Conservation (phyloP, 1,284 basidiomycete species). For the Cutaneotrichosporon sp. region DNA sequence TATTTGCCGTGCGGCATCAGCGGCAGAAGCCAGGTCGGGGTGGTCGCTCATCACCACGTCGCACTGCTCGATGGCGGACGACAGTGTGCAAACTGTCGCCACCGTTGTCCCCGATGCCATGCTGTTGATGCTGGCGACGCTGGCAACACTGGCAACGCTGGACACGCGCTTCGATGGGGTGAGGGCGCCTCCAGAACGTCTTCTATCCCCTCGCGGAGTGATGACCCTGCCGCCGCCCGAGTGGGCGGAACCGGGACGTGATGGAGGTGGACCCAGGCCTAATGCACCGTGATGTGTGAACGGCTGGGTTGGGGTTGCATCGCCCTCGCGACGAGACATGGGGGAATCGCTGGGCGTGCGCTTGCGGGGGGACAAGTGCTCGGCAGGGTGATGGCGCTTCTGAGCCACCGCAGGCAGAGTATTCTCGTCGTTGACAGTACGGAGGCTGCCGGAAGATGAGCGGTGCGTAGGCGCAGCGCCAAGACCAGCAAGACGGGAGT, state of each 20-base stretch:
- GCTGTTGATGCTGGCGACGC: background rate
- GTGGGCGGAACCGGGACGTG: background rate
- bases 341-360: conserved; percentile 23
- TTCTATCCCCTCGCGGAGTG: background rate
- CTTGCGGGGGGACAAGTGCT: conserved; percentile 38
- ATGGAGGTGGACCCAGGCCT: background rate
- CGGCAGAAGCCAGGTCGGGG: conserved; percentile 11
- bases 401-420: conserved; percentile 9
- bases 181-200: conserved; percentile 2
- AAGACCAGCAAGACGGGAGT: conserved; percentile 12
- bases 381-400: conserved; percentile 39
- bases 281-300: background rate
- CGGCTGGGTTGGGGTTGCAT: background rate
- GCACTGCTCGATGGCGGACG: conserved; percentile 9
- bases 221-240: background rate
- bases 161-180: conserved; percentile 9
- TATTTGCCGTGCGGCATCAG: conserved; percentile 4
- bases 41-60: conserved; percentile 20
- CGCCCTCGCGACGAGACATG: conserved; percentile 15
- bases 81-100: conserved; percentile 1
- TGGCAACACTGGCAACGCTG: conserved; percentile 4
- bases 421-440: conserved; percentile 22
- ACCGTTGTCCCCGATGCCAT: background rate
- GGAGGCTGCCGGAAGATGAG: conserved; percentile 33
- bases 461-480: conserved; percentile 34